Evolutionary conservation across 2,329 filamentous ascomycete species (phyloP).

Genomic region (Xylaria arbuscula): DNA sequence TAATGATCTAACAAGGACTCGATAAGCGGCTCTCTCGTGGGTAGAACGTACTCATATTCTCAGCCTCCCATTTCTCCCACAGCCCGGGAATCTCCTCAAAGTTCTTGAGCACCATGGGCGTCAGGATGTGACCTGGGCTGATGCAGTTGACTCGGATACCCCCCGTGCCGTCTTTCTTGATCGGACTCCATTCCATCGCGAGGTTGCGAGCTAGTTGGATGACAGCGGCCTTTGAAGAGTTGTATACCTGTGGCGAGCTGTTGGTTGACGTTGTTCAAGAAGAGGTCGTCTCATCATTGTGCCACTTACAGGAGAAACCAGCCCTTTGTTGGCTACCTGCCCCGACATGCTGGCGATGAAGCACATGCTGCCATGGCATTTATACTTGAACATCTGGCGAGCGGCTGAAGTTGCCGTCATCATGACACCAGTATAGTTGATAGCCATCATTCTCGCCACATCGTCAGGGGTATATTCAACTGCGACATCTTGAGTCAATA

Average conservation of each 20-base stretch:
- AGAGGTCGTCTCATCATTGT: not conserved
- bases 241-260: conserved; percentile 61
- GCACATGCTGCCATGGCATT: conserved; percentile 65
- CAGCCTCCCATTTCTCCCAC: conserved; percentile 70
- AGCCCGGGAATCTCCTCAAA: conserved; percentile 75
- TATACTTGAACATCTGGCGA: conserved; percentile 67
- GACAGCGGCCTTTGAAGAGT: conserved; percentile 73
- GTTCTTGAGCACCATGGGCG: conserved; percentile 77
- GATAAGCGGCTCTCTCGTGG: not conserved
- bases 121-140: conserved; percentile 75
- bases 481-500: conserved; percentile 52
- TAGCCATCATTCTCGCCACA: conserved; percentile 72
- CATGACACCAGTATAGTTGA: conserved; percentile 76
- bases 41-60: conserved; percentile 69
- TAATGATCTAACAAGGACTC: not conserved
- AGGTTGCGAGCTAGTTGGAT: conserved; percentile 71
- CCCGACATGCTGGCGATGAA: conserved; percentile 69
- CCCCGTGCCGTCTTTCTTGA: conserved; percentile 54
- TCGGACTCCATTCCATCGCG: conserved; percentile 70
- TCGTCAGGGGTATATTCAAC: conserved; percentile 71
- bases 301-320: conserved; percentile 64
- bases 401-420: conserved; percentile 78
- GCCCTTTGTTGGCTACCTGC: conserved; percentile 65
- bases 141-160: conserved; percentile 77
- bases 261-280: not conserved